Base-by-base conservation (phyloP, 129 eudicot genomes). In the Chrysanthemum seticuspe region DNA sequence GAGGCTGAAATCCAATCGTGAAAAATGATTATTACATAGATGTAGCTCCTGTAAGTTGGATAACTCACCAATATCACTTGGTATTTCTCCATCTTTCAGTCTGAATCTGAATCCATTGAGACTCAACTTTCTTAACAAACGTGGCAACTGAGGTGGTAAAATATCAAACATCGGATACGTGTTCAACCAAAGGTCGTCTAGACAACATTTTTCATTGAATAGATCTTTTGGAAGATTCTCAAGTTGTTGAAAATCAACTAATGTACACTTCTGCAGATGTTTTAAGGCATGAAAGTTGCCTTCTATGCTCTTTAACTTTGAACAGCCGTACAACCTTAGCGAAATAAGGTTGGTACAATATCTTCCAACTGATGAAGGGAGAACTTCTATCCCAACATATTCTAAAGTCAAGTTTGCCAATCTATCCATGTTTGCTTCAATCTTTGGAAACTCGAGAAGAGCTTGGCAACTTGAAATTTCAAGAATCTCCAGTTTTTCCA, bases 331-430 rank as follows among this genome's bases (percentile, higher is more conserved):
- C 58, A 53, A 53, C 58, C 14, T 53, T 53, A 53, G 58, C 14
- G 58, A 53, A 10, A 53, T 53, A 7, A 53, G 58, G 58, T n/a
- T 53, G 58, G 58, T 53, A 53, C 58, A 53, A 53, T 53, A 13
- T 53, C 14, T n/a, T 53, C 58, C 58, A 3, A 53, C 58, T 53
- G 58, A 53, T 53, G 58, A 53, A n/a, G 58, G 58, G 58, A 53
- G n/a, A 53, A 53, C 58, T 53, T 53, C 58, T 53, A 53, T 53
- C 58, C 58, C 58, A 53, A 53, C 58, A 53, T 3, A 3, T 9
- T 13, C 13, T n/a, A 53, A 13, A 53, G 11, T 10, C 14, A 53
- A 53, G 5, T 53, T 13, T 13, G 14, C n/a, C n/a, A 53, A 53
- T 3, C 58, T 53, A 53, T 53, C 58, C 58, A 53, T 53, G 58